Percentiles rank a stretch among this genome's conserved stretches.
phyloP scores from a whole-genome alignment of 2,329 filamentous ascomycete species.

The Beauveria caledonica region DNA sequence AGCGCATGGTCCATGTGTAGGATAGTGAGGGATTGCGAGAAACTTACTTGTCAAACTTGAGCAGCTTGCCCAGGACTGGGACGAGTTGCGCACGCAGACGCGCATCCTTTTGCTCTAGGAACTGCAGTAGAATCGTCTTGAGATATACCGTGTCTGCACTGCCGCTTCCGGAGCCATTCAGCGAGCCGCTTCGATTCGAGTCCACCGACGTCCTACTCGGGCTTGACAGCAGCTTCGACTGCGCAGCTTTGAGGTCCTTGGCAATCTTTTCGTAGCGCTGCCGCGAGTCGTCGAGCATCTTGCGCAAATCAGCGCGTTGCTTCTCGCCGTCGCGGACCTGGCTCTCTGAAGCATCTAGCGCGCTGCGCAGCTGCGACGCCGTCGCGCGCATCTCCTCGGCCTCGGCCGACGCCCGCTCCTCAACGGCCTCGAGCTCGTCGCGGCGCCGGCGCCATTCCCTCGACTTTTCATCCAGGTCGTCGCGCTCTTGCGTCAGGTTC shows the following conservation, averaged over 20 bases:
- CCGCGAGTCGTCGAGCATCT: slow-evolving; percentile 69
- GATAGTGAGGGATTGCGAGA: neutral
- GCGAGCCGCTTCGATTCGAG: slow-evolving; percentile 35
- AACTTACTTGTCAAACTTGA: slow-evolving; percentile 67
- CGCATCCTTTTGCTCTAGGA: slow-evolving; percentile 72
- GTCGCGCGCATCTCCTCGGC: slow-evolving; percentile 66
- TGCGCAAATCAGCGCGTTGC: slow-evolving; percentile 67
- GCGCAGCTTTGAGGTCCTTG: slow-evolving; percentile 51
- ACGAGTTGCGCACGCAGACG: slow-evolving; percentile 68
- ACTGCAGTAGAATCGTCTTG: slow-evolving; percentile 75
- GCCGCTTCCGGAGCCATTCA: slow-evolving; percentile 22
- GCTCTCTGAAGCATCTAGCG: slow-evolving; percentile 79
- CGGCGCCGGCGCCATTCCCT: slow-evolving; percentile 65
- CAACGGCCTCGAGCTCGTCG: slow-evolving; percentile 66
- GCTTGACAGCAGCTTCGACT: slow-evolving; percentile 35
- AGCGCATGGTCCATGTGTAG: slow-evolving; percentile 5
- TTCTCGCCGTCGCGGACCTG: slow-evolving; percentile 78
- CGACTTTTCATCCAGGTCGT: slow-evolving; percentile 67
- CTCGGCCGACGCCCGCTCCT: slow-evolving; percentile 63
- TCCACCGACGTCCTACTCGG: slow-evolving; percentile 37
- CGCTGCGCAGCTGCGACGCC: slow-evolving; percentile 67
- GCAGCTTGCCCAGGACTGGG: slow-evolving; percentile 65
- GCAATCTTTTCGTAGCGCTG: slow-evolving; percentile 70
- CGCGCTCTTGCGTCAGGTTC: slow-evolving; percentile 62
- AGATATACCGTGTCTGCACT: slow-evolving; percentile 54